Percentiles rank a stretch among this genome's conserved stretches.
Conservation (phyloP, 306 rosid genomes). For the Bauhinia variegata region DNA sequence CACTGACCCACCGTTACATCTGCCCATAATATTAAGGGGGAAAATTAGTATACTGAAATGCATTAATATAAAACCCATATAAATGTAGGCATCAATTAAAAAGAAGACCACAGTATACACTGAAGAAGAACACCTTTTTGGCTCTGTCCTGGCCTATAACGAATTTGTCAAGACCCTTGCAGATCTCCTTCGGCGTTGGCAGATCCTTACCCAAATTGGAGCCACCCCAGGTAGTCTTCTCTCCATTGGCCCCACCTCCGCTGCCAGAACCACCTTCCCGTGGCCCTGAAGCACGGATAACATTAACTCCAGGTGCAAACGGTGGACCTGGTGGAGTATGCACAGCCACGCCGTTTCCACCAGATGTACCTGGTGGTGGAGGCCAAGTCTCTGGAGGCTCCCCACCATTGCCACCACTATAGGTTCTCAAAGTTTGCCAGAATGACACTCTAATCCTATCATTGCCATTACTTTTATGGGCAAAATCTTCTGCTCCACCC, state of each 20-base stretch:
- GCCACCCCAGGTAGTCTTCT: slow-evolving; percentile 82
- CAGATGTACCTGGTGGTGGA: slow-evolving; percentile 43
- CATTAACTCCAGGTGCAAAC: slow-evolving; percentile 73
- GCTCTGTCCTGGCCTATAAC: slow-evolving; percentile 93
- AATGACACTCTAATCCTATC: slow-evolving; percentile 56
- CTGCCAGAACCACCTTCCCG: slow-evolving; percentile 45
- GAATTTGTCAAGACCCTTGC: slow-evolving; percentile 90
- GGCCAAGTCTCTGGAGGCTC: slow-evolving; percentile 85
- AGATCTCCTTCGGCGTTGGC: slow-evolving; percentile 92
- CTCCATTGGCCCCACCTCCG: slow-evolving; percentile 49
- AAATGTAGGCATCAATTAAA: not conserved
- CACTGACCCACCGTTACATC: slow-evolving; percentile 6
- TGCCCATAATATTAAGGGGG: not conserved
- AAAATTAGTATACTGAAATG: slow-evolving; percentile 1
- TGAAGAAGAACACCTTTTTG: slow-evolving; percentile 60
- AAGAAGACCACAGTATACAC: not conserved
- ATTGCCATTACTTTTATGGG: slow-evolving; percentile 29
- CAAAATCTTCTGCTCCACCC: slow-evolving; percentile 39
- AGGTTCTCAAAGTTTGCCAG: slow-evolving; percentile 62
- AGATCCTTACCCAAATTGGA: slow-evolving; percentile 88
- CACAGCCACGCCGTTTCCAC: slow-evolving; percentile 76
- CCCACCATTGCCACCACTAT: slow-evolving; percentile 46
- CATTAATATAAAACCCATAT: slow-evolving; percentile 6
- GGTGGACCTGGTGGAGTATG: slow-evolving; percentile 96
- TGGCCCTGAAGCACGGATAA: slow-evolving; percentile 64